phyloP scores from a whole-genome alignment of 2,329 filamentous ascomycete species.

The Ascomycota sp. region DNA sequence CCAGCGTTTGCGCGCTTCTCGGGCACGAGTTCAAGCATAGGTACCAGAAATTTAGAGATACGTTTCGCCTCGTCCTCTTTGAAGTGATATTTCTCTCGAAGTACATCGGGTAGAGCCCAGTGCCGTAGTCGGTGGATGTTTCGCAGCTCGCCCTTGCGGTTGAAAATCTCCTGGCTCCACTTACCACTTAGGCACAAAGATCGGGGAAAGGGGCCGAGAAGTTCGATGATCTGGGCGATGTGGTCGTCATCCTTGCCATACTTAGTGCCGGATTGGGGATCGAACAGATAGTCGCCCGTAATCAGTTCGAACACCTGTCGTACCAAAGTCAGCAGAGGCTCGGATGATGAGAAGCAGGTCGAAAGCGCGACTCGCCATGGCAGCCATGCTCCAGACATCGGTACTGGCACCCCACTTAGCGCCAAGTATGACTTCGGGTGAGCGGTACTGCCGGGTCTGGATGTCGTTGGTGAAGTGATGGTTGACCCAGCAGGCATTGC shows the following conservation, averaged over 20 bases:
- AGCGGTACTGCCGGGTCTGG: constrained; percentile 90
- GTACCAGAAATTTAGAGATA: constrained; percentile 63
- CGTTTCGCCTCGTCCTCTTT: constrained; percentile 58
- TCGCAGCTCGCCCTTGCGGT: constrained; percentile 85
- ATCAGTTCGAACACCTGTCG: constrained; percentile 83
- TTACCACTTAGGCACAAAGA: constrained; percentile 81
- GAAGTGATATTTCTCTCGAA: constrained; percentile 95
- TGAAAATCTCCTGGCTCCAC: constrained; percentile 98
- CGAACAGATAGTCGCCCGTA: constrained; percentile 94
- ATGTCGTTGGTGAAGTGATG: constrained; percentile 99
- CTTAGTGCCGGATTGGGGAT: constrained; percentile 94
- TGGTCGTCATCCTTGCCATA: constrained; percentile 99
- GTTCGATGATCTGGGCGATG: constrained; percentile 95
- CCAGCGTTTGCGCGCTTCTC: constrained; percentile 86
- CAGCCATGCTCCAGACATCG: constrained; percentile 98
- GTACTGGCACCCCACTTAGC: constrained; percentile 99
- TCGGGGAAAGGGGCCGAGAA: constrained; percentile 84
- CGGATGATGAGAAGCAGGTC: neutral
- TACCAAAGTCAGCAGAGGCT: neutral
- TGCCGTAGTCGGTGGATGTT: constrained; percentile 94
- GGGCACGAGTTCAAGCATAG: constrained; percentile 79
- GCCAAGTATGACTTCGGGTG: constrained; percentile 89
- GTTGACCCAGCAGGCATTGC: constrained; percentile 96
- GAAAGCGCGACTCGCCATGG: constrained; percentile 80
- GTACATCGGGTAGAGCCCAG: constrained; percentile 84